Evolutionary conservation across 352 stramenopile species (phyloP).

Genomic region (Pythium periplocum): DNA sequence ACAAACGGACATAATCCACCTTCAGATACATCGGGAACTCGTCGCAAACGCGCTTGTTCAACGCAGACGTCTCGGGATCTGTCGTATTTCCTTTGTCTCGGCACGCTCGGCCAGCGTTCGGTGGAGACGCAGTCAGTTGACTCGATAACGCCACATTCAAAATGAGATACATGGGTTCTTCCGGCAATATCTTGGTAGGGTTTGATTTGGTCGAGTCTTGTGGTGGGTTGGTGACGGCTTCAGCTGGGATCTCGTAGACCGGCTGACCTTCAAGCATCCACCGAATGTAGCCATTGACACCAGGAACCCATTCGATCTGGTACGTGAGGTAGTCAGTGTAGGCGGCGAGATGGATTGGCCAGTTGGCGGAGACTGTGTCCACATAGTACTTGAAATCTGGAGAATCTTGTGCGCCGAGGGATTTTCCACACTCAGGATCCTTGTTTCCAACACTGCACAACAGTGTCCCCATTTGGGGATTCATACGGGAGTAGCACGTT

Average conservation of each 20-base stretch:
- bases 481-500: conserved; percentile 54
- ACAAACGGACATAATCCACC: conserved; percentile 72
- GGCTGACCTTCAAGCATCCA: conserved; percentile 45
- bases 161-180: conserved; percentile 68
- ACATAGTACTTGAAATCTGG: conserved; percentile 43
- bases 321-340: conserved; percentile 51
- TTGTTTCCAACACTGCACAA: conserved; percentile 23
- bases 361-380: conserved; percentile 62
- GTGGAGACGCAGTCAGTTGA: conserved; percentile 35
- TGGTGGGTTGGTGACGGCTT: conserved; percentile 35
- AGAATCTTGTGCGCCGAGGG: background rate
- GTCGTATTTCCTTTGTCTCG: conserved; percentile 23
- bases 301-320: conserved; percentile 57
- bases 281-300: conserved; percentile 41
- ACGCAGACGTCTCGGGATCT: conserved; percentile 10
- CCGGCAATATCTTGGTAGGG: conserved; percentile 45
- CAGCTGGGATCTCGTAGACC: conserved; percentile 55
- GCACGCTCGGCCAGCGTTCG: conserved; percentile 33
- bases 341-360: conserved; percentile 42
- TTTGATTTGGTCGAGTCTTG: conserved; percentile 36
- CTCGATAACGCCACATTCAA: conserved; percentile 52
- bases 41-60: conserved; percentile 41
- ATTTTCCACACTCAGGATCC: background rate
- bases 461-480: conserved; percentile 46
- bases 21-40: conserved; percentile 59